Percentiles rank a stretch among this genome's conserved stretches.
Conservation (phyloP, 2,329 filamentous ascomycete genomes). For the Chaetomiaceae sp. region DNA sequence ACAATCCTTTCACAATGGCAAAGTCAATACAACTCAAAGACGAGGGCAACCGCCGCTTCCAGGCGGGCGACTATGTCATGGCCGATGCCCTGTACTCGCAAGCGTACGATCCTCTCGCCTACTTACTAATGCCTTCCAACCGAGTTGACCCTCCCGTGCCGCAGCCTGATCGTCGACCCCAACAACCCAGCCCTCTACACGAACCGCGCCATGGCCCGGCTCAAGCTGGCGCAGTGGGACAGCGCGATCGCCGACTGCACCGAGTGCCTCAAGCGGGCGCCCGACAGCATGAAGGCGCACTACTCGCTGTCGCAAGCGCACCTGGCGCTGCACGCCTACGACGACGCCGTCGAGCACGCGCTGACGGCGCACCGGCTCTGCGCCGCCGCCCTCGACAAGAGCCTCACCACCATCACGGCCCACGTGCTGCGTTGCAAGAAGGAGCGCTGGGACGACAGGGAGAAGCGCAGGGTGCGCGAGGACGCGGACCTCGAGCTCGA, state of each 20-base stretch:
- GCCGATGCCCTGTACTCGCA: constrained; percentile 68
- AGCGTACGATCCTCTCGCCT: constrained; percentile 47
- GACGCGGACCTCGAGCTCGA: constrained; percentile 54
- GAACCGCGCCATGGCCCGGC: constrained; percentile 78
- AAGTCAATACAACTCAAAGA: constrained; percentile 38
- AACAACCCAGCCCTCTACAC: constrained; percentile 76
- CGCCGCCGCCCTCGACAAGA: constrained; percentile 55
- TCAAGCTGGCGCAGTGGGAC: constrained; percentile 68
- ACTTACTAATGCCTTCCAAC: not conserved
- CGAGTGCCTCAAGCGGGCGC: constrained; percentile 62
- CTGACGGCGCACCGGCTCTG: constrained; percentile 67
- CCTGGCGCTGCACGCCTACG: constrained; percentile 63
- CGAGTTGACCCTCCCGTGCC: not conserved
- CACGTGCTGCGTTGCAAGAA: constrained; percentile 78
- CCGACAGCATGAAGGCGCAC: constrained; percentile 69
- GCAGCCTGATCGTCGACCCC: constrained; percentile 69
- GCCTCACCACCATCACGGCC: constrained; percentile 63
- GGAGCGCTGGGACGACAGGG: constrained; percentile 72
- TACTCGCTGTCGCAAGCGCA: constrained; percentile 82
- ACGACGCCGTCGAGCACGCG: constrained; percentile 66
- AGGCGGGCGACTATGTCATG: constrained; percentile 54
- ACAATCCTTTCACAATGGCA: constrained; percentile 8
- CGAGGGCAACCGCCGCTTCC: constrained; percentile 60
- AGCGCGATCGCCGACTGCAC: constrained; percentile 72
- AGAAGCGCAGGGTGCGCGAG: constrained; percentile 54